Base-by-base conservation (phyloP, 2,329 filamentous ascomycete genomes). In the Aspergillus pseudonomiae region DNA sequence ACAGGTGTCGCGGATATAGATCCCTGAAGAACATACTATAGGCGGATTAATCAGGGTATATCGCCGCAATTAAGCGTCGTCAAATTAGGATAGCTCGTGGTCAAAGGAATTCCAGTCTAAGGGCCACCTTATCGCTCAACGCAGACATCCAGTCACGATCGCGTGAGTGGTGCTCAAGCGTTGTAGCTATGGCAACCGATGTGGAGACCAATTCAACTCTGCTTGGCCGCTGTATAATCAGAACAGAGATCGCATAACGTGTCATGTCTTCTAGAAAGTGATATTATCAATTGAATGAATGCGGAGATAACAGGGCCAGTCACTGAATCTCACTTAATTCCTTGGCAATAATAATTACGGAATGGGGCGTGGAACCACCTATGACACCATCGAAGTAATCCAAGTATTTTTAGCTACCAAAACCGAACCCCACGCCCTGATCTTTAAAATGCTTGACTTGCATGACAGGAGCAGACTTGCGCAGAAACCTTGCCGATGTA, bases 1-100 rank as follows among this genome's bases (percentile, higher is more conserved):
- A 57, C 61, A 70, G 32, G 54, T 41, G 26, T 61, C 58, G 11
- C 54, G 57, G 48, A 62, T 61, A 46, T 67, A 64, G 26, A 36
- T 48, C 30, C 52, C 19, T 55, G 34, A 52, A 11, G 24, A 16
- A 28, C 59, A 6, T 52, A 60, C 19, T 43, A 34, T 28, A 55
- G n/a, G 41, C 39, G 39, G 10, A 61, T 43, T 28, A 24, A 53
- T 19, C 12, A 14, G 7, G 16, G 19, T 19, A n/a, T n/a, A 10
- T 30, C 24, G n/a, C 26, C 12, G 24, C 45, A 28, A 26, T 28
- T 5, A 48, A 14, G 6, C 26, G 16, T n/a, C 16, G 26, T 30
- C 26, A 50, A 16, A 30, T 30, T 50, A 30, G n/a, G 16, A 19
- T 30, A 28, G 5, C n/a, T 19, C 26, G 30, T 26, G 26, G 46